Conservation (phyloP, 768 basidiomycete species). For the Glaciozyma martinii region DNA sequence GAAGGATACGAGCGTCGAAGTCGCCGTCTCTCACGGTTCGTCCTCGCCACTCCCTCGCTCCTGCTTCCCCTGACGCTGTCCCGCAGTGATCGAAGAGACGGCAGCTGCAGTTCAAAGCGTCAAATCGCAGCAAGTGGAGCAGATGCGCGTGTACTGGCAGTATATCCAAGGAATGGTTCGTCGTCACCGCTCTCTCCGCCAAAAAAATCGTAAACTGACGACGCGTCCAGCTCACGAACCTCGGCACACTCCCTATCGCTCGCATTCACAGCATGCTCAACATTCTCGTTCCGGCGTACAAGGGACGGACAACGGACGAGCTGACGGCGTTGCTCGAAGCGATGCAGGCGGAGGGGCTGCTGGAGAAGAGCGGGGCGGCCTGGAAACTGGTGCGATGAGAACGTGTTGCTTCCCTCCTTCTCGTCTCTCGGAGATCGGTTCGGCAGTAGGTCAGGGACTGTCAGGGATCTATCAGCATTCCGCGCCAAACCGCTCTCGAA, state of each 20-base stretch:
- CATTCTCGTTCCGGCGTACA: conserved; percentile 66
- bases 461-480: too few species aligned
- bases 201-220: too few species aligned
- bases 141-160: conserved; percentile 87
- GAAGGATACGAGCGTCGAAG: conserved; percentile 41
- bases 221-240: conserved; percentile 56
- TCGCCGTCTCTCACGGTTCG: conserved; percentile 34
- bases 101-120: conserved; percentile 33
- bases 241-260: conserved; percentile 63
- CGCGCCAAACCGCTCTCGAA: too few species aligned
- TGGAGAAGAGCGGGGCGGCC: conserved; percentile 39
- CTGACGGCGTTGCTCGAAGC: conserved; percentile 71
- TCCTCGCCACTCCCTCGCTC: conserved; percentile 2
- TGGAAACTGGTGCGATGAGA: conserved; percentile 29
- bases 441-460: too few species aligned
- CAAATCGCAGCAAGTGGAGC: conserved; percentile 18
- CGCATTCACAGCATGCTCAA: conserved; percentile 84
- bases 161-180: conserved; percentile 54
- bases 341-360: conserved; percentile 64
- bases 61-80: not conserved
- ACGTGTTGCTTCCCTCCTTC: too few species aligned
- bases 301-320: conserved; percentile 63
- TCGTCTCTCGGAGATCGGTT: too few species aligned
- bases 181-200: too few species aligned
- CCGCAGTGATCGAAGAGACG: conserved; percentile 32